A percentile compares a stretch with the other conserved stretches of the same genome.
Conservation (phyloP, 1,284 basidiomycete genomes). For the Leccinum pachyderme region DNA sequence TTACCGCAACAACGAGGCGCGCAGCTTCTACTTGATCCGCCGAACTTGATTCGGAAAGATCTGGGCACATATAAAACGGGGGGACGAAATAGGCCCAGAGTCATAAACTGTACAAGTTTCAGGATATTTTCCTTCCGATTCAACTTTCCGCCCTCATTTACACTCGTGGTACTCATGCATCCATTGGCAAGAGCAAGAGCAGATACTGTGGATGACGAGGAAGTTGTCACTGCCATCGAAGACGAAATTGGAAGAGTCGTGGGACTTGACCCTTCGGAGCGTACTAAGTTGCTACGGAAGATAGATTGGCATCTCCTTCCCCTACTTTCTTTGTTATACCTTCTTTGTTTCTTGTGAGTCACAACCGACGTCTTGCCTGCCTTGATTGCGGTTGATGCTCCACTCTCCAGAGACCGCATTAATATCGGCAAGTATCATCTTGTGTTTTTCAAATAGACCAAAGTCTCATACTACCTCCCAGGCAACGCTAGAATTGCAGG, state of each 20-base stretch:
- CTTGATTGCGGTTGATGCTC: background rate
- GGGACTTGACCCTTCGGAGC: conserved; percentile 30
- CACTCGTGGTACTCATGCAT: conserved; percentile 13
- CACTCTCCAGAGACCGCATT: conserved; percentile 33
- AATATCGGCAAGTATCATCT: conserved; percentile 31
- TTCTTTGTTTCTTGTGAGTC: conserved; percentile 55
- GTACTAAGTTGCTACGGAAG: conserved; percentile 43
- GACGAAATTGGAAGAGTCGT: background rate
- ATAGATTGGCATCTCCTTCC: conserved; percentile 51
- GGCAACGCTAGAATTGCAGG: conserved; percentile 40
- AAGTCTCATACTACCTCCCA: conserved; percentile 7
- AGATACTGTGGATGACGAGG: conserved; percentile 16
- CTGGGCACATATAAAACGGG: background rate
- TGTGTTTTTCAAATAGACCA: background rate
- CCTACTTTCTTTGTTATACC: conserved; percentile 54
- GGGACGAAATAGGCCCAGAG: background rate
- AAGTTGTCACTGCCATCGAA: background rate
- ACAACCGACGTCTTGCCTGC: background rate
- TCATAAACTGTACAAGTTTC: background rate
- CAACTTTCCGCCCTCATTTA: conserved; percentile 5
- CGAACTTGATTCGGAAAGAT: background rate
- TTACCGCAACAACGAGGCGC: background rate
- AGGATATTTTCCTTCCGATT: background rate
- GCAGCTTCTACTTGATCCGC: background rate
- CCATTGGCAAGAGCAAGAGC: conserved; percentile 4